These are phyloP conservation scores for Dictyostelium capitatum DNA, from an alignment of 78 protist genomes.

Conservation along the genomic window DNA sequence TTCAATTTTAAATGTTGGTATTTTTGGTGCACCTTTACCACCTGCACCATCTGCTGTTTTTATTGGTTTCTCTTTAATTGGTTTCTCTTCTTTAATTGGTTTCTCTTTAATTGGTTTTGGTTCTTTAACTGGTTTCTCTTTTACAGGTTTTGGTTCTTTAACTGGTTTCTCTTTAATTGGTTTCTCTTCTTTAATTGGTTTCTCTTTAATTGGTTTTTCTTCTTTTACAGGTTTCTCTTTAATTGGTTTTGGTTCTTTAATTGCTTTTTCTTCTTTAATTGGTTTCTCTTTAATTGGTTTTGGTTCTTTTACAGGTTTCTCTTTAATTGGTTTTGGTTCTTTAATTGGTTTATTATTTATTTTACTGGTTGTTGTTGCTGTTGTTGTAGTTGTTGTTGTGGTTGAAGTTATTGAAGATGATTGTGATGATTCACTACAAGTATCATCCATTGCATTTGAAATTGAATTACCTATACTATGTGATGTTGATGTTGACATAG, in stretches of 20 bases:
- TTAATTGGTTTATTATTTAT: background rate
- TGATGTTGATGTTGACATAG: slow-evolving; percentile 19
- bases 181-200: background rate
- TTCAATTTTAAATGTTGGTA: slow-evolving; percentile 30
- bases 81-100: background rate
- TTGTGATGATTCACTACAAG: slow-evolving; percentile 11
- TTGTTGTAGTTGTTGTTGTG: background rate
- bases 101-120: slow-evolving; percentile 10
- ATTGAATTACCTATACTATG: background rate
- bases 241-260: background rate
- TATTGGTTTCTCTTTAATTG: background rate
- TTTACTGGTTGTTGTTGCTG: background rate
- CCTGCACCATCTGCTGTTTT: background rate
- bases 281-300: background rate
- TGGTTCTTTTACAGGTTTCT: background rate
- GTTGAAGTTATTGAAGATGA: slow-evolving; percentile 3
- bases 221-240: background rate
- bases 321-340: background rate
- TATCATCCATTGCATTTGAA: background rate
- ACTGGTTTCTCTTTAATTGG: background rate
- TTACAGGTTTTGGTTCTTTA: background rate
- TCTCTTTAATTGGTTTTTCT: background rate
- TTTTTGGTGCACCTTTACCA: background rate
- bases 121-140: slow-evolving; percentile 4
- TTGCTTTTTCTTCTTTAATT: background rate